Conservation (phyloP, 192 early-diverging fungal species). For the Gonapodya prolifera region DNA sequence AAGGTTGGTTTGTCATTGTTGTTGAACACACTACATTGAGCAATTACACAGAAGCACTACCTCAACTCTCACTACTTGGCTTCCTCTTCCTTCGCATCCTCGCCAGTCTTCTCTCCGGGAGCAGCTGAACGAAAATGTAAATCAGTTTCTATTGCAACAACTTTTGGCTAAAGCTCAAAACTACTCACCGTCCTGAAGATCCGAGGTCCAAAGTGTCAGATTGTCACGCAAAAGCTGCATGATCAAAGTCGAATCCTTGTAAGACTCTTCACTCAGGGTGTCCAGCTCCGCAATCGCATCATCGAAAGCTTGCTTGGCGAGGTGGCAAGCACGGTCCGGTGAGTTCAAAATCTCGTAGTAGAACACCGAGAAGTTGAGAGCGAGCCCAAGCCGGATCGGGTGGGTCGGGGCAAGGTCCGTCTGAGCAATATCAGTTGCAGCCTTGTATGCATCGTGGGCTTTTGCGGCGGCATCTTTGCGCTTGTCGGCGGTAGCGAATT, state of each 20-base stretch:
- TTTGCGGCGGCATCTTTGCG: constrained; percentile 68
- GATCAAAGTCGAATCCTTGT: constrained; percentile 99
- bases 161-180: not conserved
- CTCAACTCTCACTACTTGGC: constrained; percentile 28
- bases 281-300: constrained; percentile 99
- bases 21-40: no score
- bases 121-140: constrained; percentile 12
- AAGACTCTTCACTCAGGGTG: constrained; percentile 95
- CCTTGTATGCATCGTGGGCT: constrained; percentile 90
- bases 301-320: constrained; percentile 96
- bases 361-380: constrained; percentile 98
- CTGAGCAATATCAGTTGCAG: constrained; percentile 87
- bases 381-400: constrained; percentile 95
- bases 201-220: constrained; percentile 98
- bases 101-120: constrained; percentile 34
- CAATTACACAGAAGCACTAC: not conserved
- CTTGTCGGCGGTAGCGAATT: constrained; percentile 81
- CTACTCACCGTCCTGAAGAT: constrained; percentile 71
- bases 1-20: no score
- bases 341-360: constrained; percentile 99
- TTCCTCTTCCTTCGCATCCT: constrained; percentile 40
- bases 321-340: constrained; percentile 90
- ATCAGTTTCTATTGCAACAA: not conserved
- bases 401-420: constrained; percentile 92
- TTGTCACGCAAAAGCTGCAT: constrained; percentile 99